Conservation (phyloP, 2,329 filamentous ascomycete genomes). For the Thyridium curvatum region DNA sequence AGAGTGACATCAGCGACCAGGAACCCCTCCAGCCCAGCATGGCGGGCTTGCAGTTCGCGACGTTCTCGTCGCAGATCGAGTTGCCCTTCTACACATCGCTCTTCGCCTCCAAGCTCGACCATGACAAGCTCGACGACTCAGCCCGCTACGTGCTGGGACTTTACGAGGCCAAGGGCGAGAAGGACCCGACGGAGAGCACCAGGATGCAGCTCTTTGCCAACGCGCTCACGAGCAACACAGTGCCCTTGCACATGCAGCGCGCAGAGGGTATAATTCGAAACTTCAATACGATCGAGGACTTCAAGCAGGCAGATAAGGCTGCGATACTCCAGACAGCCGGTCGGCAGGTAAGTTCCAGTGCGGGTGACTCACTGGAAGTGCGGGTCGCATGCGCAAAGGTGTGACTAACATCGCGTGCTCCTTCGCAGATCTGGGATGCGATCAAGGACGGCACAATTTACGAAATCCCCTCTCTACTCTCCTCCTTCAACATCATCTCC, state of each 20-base stretch:
- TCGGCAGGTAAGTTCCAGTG: constrained; percentile 58
- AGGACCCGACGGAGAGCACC: constrained; percentile 69
- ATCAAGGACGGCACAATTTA: constrained; percentile 96
- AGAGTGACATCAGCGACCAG: too few species aligned
- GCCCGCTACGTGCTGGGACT: constrained; percentile 79
- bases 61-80: constrained; percentile 91
- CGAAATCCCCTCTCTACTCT: constrained; percentile 83
- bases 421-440: constrained; percentile 84
- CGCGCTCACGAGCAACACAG: constrained; percentile 70
- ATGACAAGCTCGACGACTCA: constrained; percentile 94
- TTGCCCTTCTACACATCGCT: constrained; percentile 90
- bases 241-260: constrained; percentile 65
- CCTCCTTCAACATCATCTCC: constrained; percentile 82
- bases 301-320: constrained; percentile 74
- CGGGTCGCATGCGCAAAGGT: background rate
- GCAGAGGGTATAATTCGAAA: constrained; percentile 94
- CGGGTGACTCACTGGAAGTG: too few species aligned
- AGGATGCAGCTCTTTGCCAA: constrained; percentile 87
- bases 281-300: constrained; percentile 92
- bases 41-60: constrained; percentile 63
- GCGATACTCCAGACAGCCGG: constrained; percentile 74
- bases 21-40: constrained; percentile 27
- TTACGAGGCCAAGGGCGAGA: constrained; percentile 74
- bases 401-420: background rate
- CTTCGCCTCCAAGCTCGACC: constrained; percentile 90